Percentiles rank a stretch among this genome's conserved stretches.
Evolutionary conservation across 305 asterid species (phyloP).

Genomic region (Rubia balearica): DNA sequence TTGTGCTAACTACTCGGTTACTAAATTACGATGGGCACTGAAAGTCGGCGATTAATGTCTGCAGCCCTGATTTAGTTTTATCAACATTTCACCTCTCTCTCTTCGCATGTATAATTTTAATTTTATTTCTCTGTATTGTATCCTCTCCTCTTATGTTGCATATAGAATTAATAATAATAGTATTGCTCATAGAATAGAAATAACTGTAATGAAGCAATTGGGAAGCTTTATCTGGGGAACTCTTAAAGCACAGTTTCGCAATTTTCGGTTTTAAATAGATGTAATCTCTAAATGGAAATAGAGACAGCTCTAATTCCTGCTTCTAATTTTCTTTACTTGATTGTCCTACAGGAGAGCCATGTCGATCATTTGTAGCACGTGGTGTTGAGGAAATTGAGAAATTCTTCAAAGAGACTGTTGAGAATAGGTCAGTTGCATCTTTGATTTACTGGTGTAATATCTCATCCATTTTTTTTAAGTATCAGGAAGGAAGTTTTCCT

Average conservation of each 20-base stretch:
- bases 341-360: conserved; percentile 54
- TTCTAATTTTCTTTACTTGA: conserved; percentile 1
- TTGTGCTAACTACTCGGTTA: no score
- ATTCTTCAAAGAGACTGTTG: conserved; percentile 73
- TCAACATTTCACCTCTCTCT: no score
- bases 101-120: no score
- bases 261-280: conserved; percentile 15
- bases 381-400: conserved; percentile 63
- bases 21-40: no score
- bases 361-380: conserved; percentile 71
- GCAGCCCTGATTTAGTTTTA: no score
- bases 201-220: background rate
- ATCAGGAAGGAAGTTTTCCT: background rate
- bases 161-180: background rate
- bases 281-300: conserved; percentile 17
- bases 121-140: no score
- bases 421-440: conserved; percentile 59
- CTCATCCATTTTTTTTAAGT: background rate
- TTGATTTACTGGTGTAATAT: conserved; percentile 8
- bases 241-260: background rate
- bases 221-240: background rate
- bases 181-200: conserved; percentile 1
- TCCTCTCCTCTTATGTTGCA: no score
- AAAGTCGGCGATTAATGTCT: no score
- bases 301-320: conserved; percentile 1